A percentile compares a stretch with the other conserved stretches of the same genome.
Conservation (phyloP, 1,284 basidiomycete species). For the Heterobasidion occidentale region DNA sequence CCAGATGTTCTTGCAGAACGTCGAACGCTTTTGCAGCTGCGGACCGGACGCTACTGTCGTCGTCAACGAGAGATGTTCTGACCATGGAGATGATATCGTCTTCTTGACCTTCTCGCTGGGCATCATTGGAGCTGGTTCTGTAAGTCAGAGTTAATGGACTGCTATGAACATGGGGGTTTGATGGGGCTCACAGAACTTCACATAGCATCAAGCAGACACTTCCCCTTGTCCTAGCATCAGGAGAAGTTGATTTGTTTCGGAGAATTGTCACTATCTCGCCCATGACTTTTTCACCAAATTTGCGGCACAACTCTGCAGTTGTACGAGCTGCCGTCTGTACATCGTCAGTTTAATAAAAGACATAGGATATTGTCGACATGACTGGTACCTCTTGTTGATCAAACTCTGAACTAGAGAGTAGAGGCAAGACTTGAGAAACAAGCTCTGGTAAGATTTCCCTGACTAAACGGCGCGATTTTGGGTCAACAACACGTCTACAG, state of each 20-base stretch:
- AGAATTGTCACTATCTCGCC: slow-evolving; percentile 80
- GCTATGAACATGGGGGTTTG: neutral
- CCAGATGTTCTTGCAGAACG: slow-evolving; percentile 84
- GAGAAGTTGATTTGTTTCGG: slow-evolving; percentile 61
- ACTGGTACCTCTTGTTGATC: slow-evolving; percentile 85
- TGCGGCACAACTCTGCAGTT: slow-evolving; percentile 85
- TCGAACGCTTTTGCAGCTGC: slow-evolving; percentile 96
- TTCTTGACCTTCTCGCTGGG: slow-evolving; percentile 87
- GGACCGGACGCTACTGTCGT: slow-evolving; percentile 78
- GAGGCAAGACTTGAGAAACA: slow-evolving; percentile 64
- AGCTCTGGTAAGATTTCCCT: slow-evolving; percentile 91
- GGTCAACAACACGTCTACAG: neutral
- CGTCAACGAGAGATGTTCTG: slow-evolving; percentile 82
- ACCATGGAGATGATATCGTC: slow-evolving; percentile 86
- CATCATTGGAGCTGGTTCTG: slow-evolving; percentile 80
- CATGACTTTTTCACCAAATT: slow-evolving; percentile 92
- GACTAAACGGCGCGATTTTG: slow-evolving; percentile 36
- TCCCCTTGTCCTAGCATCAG: slow-evolving; percentile 72
- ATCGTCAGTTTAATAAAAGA: slow-evolving; percentile 1
- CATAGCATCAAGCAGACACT: slow-evolving; percentile 86
- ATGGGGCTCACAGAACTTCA: slow-evolving; percentile 70
- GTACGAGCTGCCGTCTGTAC: slow-evolving; percentile 79
- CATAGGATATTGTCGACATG: neutral
- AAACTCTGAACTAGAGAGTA: slow-evolving; percentile 72
- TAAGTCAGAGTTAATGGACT: neutral